These are phyloP conservation scores for Elaeis guineensis DNA, from an alignment of 176 grass and related monocot species.

Conservation along the genomic window DNA sequence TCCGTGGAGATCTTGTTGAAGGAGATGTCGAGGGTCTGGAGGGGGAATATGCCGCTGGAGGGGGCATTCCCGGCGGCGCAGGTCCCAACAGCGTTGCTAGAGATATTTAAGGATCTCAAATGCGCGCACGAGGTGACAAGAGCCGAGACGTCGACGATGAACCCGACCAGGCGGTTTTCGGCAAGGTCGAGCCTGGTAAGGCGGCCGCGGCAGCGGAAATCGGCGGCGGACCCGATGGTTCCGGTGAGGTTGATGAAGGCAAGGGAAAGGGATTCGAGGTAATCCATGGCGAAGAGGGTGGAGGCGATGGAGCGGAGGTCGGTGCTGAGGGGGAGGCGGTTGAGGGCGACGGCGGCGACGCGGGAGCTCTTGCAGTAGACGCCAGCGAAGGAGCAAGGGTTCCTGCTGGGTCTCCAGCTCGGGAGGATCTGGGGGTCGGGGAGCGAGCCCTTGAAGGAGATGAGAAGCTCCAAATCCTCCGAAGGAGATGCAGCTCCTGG, in stretches of 20 bases:
- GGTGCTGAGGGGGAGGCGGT: background rate
- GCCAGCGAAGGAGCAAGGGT: background rate
- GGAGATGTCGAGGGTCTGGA: constrained; percentile 7
- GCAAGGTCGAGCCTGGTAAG: background rate
- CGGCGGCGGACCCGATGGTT: background rate
- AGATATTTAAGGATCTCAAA: background rate
- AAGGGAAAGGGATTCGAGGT: background rate
- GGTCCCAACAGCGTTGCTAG: background rate
- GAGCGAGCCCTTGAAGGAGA: constrained; percentile 12
- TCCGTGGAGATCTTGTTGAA: constrained; percentile 7
- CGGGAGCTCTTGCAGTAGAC: background rate
- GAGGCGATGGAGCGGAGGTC: background rate
- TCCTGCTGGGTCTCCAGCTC: background rate
- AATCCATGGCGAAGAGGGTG: background rate
- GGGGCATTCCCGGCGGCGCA: too few species aligned
- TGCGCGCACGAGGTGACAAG: too few species aligned
- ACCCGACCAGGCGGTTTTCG: background rate
- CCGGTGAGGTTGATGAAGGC: background rate
- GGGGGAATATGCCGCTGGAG: too few species aligned
- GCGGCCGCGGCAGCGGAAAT: background rate
- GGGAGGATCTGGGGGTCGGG: constrained; percentile 1
- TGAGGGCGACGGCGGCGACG: background rate
- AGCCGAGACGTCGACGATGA: too few species aligned
- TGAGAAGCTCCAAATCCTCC: constrained; percentile 16
- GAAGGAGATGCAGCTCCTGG: background rate